Percentiles rank a stretch among this genome's conserved stretches.
These are phyloP conservation scores for Phyllosticta citriasiana DNA, from an alignment of 2,329 filamentous ascomycete species.

Conservation along the genomic window DNA sequence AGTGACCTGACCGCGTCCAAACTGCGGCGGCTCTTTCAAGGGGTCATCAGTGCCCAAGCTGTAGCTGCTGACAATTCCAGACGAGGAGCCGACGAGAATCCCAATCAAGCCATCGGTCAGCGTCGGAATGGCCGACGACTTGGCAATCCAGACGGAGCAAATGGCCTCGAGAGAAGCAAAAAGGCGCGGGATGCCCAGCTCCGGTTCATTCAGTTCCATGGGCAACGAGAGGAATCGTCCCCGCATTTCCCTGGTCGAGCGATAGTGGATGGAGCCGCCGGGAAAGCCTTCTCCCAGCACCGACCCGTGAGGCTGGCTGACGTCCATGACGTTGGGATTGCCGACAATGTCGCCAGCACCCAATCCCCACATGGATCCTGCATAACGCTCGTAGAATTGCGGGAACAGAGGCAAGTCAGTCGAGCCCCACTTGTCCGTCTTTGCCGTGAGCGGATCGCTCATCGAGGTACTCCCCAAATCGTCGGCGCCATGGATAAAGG, in stretches of 20 bases:
- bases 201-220: constrained; percentile 49
- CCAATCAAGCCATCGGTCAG: constrained; percentile 70
- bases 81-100: constrained; percentile 72
- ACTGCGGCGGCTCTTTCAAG: constrained; percentile 51
- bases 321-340: constrained; percentile 77
- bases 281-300: constrained; percentile 80
- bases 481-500: constrained; percentile 73
- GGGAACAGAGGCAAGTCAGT: constrained; percentile 64
- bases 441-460: constrained; percentile 69
- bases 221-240: constrained; percentile 63
- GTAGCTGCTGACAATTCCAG: constrained; percentile 75
- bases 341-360: constrained; percentile 67
- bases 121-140: constrained; percentile 60
- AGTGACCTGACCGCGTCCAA: constrained; percentile 65
- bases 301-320: constrained; percentile 76
- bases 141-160: constrained; percentile 82
- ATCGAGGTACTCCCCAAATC: constrained; percentile 68
- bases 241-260: constrained; percentile 61
- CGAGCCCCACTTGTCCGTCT: constrained; percentile 71
- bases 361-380: constrained; percentile 64
- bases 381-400: constrained; percentile 69
- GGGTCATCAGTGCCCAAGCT: constrained; percentile 53
- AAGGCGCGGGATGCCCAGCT: constrained; percentile 67
- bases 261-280: constrained; percentile 70
- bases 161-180: constrained; percentile 60